Base-by-base conservation (phyloP, 2,329 filamentous ascomycete species). In the Hortaea sp. region DNA sequence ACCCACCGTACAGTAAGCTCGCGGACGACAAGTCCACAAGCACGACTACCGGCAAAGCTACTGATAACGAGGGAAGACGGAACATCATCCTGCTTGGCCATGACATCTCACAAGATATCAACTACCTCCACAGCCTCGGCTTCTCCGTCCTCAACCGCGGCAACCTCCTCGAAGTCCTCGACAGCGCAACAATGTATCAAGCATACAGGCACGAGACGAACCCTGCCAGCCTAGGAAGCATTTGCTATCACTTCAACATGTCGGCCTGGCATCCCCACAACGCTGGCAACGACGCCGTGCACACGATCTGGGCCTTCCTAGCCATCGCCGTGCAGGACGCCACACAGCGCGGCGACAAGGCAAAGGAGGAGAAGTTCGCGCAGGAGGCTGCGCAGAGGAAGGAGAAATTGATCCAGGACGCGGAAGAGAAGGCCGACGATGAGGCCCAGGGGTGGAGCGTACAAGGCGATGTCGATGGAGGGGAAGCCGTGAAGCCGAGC, bases 21-120 rank as follows among this genome's bases (percentile, higher is more conserved):
- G 29, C 7, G 42, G 32, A 32, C 45, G 39, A 48, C 30, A n/a
- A 32, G 28, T 11, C 41, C 40, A 29, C 12, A 7, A 42, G 37
- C 28, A 39, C 39, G 9, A 27, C 29, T 32, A 28, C 28, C 20
- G 10, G 29, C 12, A n/a, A 34, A 41, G 39, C 38, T 7, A 28
- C 30, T n/a, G 34, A 45, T 7, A 50, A 68, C 7, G 53, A 53
- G 2, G 63, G 66, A 31, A 60, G 62, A 39, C 77, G 82, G 28
- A 81, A 79, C 38, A 67, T 95, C 39, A 70, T 94, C 27, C 70
- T 97, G 10, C 79, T 95, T 2, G 92, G 88, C 12, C 89, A 95
- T 59, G 82, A 85, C 49, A 65, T 84, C 7, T 57, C 65, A 1
- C 63, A 73, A 7, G 92, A 97, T 58, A 69, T 95, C 49, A 66